Percentiles rank a stretch among this genome's conserved stretches.
Conservation (phyloP, 208 protist species). For the Tetramitus jugosus region DNA sequence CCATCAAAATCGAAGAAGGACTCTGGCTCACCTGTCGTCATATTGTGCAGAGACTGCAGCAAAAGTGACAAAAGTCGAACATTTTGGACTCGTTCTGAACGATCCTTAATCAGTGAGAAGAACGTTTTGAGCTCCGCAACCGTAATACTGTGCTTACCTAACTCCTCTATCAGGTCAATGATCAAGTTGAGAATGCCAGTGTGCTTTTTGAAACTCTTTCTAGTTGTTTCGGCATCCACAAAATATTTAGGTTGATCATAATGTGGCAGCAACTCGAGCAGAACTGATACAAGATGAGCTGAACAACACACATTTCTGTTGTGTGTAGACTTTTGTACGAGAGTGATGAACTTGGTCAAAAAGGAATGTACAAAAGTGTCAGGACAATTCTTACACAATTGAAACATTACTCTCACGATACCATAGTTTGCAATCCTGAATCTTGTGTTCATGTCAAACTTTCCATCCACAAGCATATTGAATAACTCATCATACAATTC, state of each 20-base stretch:
- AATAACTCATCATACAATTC: background rate
- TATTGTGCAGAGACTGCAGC: background rate
- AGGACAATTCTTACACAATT: background rate
- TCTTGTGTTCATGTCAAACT: background rate
- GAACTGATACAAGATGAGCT: background rate
- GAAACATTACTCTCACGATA: background rate
- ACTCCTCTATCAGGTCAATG: background rate
- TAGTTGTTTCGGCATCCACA: background rate
- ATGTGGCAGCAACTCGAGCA: background rate
- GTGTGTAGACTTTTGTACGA: background rate
- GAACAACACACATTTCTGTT: constrained; percentile 10
- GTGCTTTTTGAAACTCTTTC: background rate
- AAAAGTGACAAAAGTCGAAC: background rate
- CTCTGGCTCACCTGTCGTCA: background rate
- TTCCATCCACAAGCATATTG: constrained; percentile 7
- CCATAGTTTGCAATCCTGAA: background rate
- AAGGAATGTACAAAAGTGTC: background rate
- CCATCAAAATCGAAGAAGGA: constrained; percentile 25
- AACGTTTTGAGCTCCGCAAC: constrained; percentile 21
- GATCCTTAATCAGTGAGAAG: background rate
- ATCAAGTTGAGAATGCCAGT: too few species aligned
- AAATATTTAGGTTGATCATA: background rate
- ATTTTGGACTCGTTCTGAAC: background rate
- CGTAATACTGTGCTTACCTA: constrained; percentile 9
- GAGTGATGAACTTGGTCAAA: background rate